Evolutionary conservation across 2,329 filamentous ascomycete species (phyloP).

Genomic region (Fusarium tuaranense): DNA sequence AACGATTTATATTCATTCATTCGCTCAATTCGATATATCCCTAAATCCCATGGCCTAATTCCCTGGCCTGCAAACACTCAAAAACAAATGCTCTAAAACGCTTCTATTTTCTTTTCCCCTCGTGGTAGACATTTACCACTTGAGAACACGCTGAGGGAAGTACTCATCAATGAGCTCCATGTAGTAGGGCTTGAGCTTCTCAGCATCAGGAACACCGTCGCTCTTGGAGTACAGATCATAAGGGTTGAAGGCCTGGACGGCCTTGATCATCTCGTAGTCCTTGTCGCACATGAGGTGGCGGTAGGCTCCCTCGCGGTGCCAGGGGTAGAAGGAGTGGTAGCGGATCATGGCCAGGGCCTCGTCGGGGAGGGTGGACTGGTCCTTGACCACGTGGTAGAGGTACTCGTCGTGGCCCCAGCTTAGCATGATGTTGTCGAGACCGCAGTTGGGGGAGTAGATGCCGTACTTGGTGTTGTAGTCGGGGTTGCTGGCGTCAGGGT

Average conservation of each 20-base stretch:
- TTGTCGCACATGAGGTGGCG: conserved; percentile 84
- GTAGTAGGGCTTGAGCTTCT: conserved; percentile 75
- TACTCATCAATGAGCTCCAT: conserved; percentile 58
- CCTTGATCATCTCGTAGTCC: conserved; percentile 82
- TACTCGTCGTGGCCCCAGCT: conserved; percentile 93
- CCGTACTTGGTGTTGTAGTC: conserved; percentile 82
- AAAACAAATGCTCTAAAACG: conserved; percentile 4
- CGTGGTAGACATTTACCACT: conserved; percentile 48
- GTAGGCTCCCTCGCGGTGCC: conserved; percentile 88
- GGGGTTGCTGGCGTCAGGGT: conserved; percentile 78
- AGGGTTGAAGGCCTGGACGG: conserved; percentile 88
- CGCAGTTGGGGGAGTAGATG: conserved; percentile 84
- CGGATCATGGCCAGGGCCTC: conserved; percentile 93
- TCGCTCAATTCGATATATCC: conserved; percentile 24
- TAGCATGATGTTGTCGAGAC: conserved; percentile 88
- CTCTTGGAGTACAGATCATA: conserved; percentile 95
- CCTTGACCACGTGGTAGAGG: conserved; percentile 87
- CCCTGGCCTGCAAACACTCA: conserved; percentile 8
- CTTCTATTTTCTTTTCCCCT: conserved; percentile 12
- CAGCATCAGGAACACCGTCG: conserved; percentile 80
- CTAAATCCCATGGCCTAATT: conserved; percentile 12
- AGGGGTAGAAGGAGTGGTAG: conserved; percentile 94
- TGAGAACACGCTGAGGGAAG: conserved; percentile 54
- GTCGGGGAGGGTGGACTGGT: conserved; percentile 80
- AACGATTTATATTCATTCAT: conserved; percentile 25